phyloP scores from a whole-genome alignment of 352 stramenopile genomes.

The Hyaloperonospora arabidopsidis region DNA sequence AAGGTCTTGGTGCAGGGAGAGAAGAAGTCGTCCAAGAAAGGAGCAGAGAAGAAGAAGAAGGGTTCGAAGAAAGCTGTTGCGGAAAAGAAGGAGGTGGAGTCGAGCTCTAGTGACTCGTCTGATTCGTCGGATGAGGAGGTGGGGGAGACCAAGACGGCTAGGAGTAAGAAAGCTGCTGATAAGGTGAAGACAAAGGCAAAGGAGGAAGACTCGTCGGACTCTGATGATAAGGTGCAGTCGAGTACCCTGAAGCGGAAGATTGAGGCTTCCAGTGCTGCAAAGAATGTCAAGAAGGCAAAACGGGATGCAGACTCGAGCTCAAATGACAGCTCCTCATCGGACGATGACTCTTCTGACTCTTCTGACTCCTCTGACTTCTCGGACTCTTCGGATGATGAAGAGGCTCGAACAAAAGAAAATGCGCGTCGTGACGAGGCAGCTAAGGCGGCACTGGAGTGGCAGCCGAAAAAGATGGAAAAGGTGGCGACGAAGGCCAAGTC shows the following conservation, averaged over 20 bases:
- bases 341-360: constrained; percentile 39
- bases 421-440: constrained; percentile 61
- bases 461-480: constrained; percentile 84
- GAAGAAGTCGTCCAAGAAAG: constrained; percentile 16
- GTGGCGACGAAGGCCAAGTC: constrained; percentile 57
- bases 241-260: constrained; percentile 53
- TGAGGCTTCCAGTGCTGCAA: constrained; percentile 21
- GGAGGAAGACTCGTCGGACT: constrained; percentile 15
- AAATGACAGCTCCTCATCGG: constrained; percentile 34
- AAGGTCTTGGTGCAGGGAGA: constrained; percentile 42
- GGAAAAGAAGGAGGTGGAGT: constrained; percentile 27
- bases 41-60: constrained; percentile 27
- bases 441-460: constrained; percentile 87
- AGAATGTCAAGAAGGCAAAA: constrained; percentile 40
- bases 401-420: constrained; percentile 69
- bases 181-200: constrained; percentile 5
- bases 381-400: constrained; percentile 53
- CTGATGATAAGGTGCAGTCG: constrained; percentile 36
- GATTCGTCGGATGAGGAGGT: constrained; percentile 50
- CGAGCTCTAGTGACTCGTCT: constrained; percentile 40
- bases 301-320: constrained; percentile 30
- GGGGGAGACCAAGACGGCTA: constrained; percentile 13
- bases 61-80: constrained; percentile 6
- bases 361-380: constrained; percentile 37
- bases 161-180: constrained; percentile 19